Conservation (phyloP, 169 alveolate genomes). For the Miamiensis avidus region DNA sequence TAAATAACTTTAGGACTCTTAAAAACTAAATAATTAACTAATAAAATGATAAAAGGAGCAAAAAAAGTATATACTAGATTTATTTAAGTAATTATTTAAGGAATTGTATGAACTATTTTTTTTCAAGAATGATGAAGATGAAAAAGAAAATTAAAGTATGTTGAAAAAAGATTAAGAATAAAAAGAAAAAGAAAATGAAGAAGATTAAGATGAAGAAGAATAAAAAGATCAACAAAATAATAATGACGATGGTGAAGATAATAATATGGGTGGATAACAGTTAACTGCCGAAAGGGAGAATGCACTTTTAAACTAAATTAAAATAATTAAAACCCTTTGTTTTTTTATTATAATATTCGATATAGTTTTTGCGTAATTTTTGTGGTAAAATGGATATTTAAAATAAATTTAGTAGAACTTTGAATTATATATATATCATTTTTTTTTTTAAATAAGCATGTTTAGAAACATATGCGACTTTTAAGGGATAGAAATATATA, state of each 20-base stretch:
- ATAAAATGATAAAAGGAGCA: no score
- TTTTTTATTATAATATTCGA: not conserved
- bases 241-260: not conserved
- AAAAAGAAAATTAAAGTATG: no score
- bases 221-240: not conserved
- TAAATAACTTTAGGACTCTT: no score
- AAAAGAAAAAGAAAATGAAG: not conserved
- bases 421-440: no score
- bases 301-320: not conserved
- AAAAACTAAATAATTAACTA: no score
- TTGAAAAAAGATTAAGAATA: not conserved
- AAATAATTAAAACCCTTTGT: not conserved
- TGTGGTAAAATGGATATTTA: not conserved
- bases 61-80: no score
- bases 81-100: not conserved
- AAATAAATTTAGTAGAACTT: no score
- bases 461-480: not conserved
- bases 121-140: not conserved
- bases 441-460: not conserved
- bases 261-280: not conserved
- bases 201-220: not conserved
- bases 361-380: not conserved
- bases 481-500: not conserved
- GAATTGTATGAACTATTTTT: not conserved
- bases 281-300: not conserved